Evolutionary conservation across 1,284 basidiomycete species (phyloP), one percentile per base, ranked within the genome.

Genomic region (Malassezia furfur): DNA sequence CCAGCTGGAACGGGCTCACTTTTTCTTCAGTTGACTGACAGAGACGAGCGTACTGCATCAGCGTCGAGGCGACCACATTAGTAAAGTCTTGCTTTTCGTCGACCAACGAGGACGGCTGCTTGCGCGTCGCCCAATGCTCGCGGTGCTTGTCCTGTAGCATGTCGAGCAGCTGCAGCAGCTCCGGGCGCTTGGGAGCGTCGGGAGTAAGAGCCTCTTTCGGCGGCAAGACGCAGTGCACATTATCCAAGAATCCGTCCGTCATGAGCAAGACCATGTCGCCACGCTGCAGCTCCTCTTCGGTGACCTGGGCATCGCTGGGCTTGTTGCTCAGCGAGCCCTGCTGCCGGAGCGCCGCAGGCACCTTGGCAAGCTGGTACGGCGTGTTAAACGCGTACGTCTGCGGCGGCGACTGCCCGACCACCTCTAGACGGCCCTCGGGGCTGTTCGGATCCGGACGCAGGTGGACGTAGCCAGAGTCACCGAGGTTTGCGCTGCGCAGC

Each of bases 211-310:
- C 44, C 32, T 57, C 55, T 19, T 48, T 47, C 2, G 55, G 50
- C 22, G 55, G 55, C 67, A 89, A 86, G 11, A 81, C 75, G 7
- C 83, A 79, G 64, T 85, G 88, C 22, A 91, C 85, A 67, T 91
- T 91, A 72, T 91, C 89, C 34, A 85, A 83, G 44, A 90, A 77
- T 1, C 88, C 88, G 67, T 91, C 88, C 19, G 88, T 91, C 82
- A 87, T 69, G 22, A 74, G 58, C 25, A 77, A 50, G 52, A 77
- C 61, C 49, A 71, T 62, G 31, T 73, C 65, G 44, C 66, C 68
- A 21, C 65, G 62, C 39, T 60, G 53, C 30, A 74, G 43, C 19
- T 60, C 60, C 48, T 60, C 59, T n/a, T 66, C 61, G 50, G 56
- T 63, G 6, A 57, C 17, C 1, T 59, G 64, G 2, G 71, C 70